These are phyloP conservation scores for Pyrenopolyporus hunteri DNA, from an alignment of 495 filamentous ascomycete genomes.

Conservation along the genomic window DNA sequence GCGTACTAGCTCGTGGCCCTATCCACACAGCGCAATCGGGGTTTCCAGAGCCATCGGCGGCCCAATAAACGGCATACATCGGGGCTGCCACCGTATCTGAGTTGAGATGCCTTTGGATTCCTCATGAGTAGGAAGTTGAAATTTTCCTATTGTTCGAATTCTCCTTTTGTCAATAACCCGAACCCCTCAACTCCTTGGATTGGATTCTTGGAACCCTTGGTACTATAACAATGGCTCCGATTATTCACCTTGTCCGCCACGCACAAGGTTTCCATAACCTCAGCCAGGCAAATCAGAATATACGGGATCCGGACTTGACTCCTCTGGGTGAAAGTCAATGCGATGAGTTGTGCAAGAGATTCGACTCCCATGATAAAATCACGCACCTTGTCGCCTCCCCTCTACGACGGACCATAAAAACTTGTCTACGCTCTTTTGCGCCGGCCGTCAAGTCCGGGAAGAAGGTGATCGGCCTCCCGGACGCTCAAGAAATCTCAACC, in stretches of 20 bases:
- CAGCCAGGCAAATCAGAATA: slow-evolving; percentile 66
- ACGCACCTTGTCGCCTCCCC: slow-evolving; percentile 82
- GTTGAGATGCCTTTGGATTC: too few species aligned
- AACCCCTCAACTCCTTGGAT: neutral
- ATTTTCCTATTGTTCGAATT: neutral
- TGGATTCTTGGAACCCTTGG: neutral
- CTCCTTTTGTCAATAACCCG: neutral
- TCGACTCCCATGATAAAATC: slow-evolving; percentile 68
- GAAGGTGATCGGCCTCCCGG: slow-evolving; percentile 71
- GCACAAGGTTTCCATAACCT: slow-evolving; percentile 83
- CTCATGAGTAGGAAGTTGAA: slow-evolving; percentile 5
- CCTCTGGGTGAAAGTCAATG: slow-evolving; percentile 80
- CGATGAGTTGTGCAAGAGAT: slow-evolving; percentile 60
- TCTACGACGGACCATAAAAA: slow-evolving; percentile 82
- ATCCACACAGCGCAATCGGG: slow-evolving; percentile 26
- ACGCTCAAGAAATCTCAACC: slow-evolving; percentile 79
- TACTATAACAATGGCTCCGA: slow-evolving; percentile 45
- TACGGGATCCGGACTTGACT: slow-evolving; percentile 82
- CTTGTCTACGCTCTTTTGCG: slow-evolving; percentile 73
- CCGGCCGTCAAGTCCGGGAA: slow-evolving; percentile 50
- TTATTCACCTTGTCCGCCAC: slow-evolving; percentile 61
- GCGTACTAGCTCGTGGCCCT: slow-evolving; percentile 16
- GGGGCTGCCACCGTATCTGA: neutral
- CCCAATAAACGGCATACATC: slow-evolving; percentile 15
- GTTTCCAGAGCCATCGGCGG: slow-evolving; percentile 19